Conservation (phyloP, 345 rosid species). For the Syzygium jambos region DNA sequence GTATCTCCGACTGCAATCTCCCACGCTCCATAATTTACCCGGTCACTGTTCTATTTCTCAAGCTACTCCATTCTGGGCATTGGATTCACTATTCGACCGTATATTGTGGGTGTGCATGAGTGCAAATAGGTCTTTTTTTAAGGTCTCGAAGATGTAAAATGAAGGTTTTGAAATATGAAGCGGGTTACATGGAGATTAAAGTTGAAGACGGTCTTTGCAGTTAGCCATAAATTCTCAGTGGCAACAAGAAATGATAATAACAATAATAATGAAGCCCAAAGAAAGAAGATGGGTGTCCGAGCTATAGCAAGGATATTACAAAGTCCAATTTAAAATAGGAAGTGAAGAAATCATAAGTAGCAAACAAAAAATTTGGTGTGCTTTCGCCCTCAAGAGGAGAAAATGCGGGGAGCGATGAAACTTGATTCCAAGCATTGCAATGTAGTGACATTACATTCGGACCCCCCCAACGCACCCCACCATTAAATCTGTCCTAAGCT, state of each 20-base stretch:
- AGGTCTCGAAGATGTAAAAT: not conserved
- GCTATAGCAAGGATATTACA: not conserved
- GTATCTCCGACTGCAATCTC: not conserved
- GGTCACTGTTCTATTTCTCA: not conserved
- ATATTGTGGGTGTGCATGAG: not conserved
- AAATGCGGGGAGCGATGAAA: not conserved
- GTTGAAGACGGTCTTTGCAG: not conserved
- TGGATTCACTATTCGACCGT: not conserved
- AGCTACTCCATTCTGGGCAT: not conserved
- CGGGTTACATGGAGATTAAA: not conserved
- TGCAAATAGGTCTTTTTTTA: not conserved
- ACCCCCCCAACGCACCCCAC: not conserved
- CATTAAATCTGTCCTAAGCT: not conserved
- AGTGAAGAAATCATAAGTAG: not conserved
- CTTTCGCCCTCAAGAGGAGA: slow-evolving; percentile 16
- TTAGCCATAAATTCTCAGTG: not conserved
- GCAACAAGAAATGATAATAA: no score
- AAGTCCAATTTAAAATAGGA: not conserved
- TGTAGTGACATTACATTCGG: not conserved
- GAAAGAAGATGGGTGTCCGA: not conserved
- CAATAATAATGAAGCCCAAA: not conserved
- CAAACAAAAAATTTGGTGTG: slow-evolving; percentile 16
- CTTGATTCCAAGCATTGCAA: not conserved
- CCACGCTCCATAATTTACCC: not conserved
- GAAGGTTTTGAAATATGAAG: not conserved